Base-by-base conservation (phyloP, 192 early-diverging fungal genomes). In the Entophlyctis luteolus region DNA sequence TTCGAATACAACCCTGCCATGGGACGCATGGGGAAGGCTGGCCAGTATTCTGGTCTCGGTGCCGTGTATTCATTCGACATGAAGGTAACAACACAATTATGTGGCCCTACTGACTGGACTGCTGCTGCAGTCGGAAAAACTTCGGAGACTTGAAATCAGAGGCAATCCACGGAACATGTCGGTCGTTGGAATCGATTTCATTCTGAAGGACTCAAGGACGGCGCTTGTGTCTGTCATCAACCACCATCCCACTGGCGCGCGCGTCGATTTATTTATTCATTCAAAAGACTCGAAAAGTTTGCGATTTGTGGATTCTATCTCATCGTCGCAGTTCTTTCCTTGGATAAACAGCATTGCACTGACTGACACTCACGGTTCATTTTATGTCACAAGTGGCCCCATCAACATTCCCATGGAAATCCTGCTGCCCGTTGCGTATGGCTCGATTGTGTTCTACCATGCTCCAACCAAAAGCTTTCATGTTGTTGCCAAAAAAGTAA, bases 391-490 rank as follows among this genome's bases (percentile, higher is more conserved):
- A 50, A 63, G 48, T 32, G 62, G 62, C 27, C 48, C 33, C 2
- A 29, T n/a, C 6, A 23, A 50, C 10, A 50, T 29, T 6, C 10
- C 31, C 55, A 25, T 32, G 0, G 59, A 60, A 27, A 5, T 25
- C 5, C 23, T 63, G 6, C 29, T 23, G 25, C 62, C 62, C 1
- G 10, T 60, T 46, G 20, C 20, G 10, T 32, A 22, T 12, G 62
- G 62, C 6, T 50, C n/a, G 16, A 50, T 63, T 32, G n/a, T 63
- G 6, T 63, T 50, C 48, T 50, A 63, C 62, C 28, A 63, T 29
- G 47, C 62, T 12, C 18, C 18, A 48, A 50, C 22, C n/a, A 48
- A 63, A 14, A 63, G 18, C 48, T 16, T 48, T 6, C 59, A 32
- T 29, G 25, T 53, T 22, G 32, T 63, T 29, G 62, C 33, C 16